These are phyloP conservation scores for Malus hybrid DNA, from an alignment of 331 rosid species.

Conservation along the genomic window DNA sequence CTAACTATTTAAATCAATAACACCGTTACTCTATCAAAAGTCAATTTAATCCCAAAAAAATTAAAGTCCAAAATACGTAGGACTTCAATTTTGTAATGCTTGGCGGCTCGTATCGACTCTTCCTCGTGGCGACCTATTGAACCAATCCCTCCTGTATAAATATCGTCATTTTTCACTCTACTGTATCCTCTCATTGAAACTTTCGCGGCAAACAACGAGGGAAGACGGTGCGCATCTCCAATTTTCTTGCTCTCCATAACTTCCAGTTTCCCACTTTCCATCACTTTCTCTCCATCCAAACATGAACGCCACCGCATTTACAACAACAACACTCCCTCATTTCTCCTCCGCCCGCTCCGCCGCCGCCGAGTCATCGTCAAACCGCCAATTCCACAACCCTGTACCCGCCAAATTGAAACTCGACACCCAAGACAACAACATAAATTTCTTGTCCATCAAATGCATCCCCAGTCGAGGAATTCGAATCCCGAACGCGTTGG, in stretches of 20 bases:
- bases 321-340: neutral
- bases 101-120: neutral
- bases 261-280: neutral
- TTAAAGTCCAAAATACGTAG: too few relatives aligned
- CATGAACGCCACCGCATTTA: slow-evolving; percentile 26
- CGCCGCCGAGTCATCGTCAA: neutral
- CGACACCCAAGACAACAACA: neutral
- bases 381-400: neutral
- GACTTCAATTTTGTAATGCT: too few relatives aligned
- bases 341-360: neutral
- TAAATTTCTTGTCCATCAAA: neutral
- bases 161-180: neutral
- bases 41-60: too few relatives aligned
- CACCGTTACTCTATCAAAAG: too few relatives aligned
- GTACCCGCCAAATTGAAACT: neutral
- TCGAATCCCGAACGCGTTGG: slow-evolving; percentile 7
- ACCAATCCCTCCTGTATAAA: neutral
- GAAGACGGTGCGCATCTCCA: slow-evolving; percentile 13
- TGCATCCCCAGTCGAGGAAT: neutral
- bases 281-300: slow-evolving; percentile 16
- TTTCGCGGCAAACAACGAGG: neutral
- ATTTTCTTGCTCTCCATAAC: neutral
- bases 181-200: neutral
- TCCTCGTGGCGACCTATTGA: neutral
- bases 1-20: too few relatives aligned